phyloP scores from a whole-genome alignment of 75 land plant species.

The Chamaecyparis obtusa region DNA sequence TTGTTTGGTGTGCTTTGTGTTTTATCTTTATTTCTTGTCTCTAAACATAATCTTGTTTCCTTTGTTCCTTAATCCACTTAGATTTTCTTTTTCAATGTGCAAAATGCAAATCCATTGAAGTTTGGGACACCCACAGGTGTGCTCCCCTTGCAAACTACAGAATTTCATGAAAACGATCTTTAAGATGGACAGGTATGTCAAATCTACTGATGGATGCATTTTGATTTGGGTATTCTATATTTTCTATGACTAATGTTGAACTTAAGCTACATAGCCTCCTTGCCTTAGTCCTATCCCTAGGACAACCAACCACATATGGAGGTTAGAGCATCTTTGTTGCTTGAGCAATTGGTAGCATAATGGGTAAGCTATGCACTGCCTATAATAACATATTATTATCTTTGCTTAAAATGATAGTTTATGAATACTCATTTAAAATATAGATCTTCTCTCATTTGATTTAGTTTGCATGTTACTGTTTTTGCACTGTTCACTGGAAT shows the following conservation, averaged over 20 bases:
- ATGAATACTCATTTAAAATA: not conserved
- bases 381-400: not conserved
- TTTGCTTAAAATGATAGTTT: not conserved
- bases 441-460: not conserved
- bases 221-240: not conserved
- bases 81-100: not conserved
- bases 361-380: not conserved
- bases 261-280: not conserved
- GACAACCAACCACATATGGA: not conserved
- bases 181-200: not conserved
- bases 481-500: not conserved
- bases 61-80: not conserved
- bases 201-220: not conserved
- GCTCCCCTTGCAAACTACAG: not conserved
- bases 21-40: not conserved
- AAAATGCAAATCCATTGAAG: not conserved
- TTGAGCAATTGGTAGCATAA: not conserved
- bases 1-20: not conserved
- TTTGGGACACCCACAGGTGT: not conserved
- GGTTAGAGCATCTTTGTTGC: not conserved
- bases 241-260: not conserved
- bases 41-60: not conserved
- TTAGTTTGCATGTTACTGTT: not conserved
- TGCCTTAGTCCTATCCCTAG: not conserved
- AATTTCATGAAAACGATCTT: not conserved